Percentiles rank a stretch among this genome's conserved stretches.
These are phyloP conservation scores for Myxozyma neotropica DNA, from an alignment of 805 yeast species.

Conservation along the genomic window DNA sequence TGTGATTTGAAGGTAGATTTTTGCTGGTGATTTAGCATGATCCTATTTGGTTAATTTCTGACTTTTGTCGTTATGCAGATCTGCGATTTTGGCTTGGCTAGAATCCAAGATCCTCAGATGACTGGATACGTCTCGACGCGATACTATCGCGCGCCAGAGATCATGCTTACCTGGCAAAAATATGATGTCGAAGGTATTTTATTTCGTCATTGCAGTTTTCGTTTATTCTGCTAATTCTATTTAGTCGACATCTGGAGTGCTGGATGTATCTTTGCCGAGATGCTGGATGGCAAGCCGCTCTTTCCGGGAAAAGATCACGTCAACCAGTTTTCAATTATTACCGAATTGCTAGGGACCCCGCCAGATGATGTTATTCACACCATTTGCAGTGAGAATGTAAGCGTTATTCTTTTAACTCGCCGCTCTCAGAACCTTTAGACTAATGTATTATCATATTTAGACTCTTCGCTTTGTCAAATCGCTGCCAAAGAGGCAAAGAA, in stretches of 20 bases:
- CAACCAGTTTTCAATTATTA: constrained; percentile 94
- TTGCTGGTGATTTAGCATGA: too few species aligned
- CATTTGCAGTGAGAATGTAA: constrained; percentile 81
- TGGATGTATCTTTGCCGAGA: constrained; percentile 95
- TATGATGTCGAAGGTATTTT: constrained; percentile 71
- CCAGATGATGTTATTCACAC: constrained; percentile 95
- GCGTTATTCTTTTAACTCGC: neutral
- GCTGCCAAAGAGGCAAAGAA: constrained; percentile 89
- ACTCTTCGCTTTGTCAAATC: constrained; percentile 92
- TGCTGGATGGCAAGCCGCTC: constrained; percentile 95
- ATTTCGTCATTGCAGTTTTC: neutral
- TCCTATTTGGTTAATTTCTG: neutral
- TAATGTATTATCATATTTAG: neutral
- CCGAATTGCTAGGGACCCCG: constrained; percentile 94
- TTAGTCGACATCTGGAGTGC: constrained; percentile 95
- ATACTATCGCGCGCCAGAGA: constrained; percentile 96
- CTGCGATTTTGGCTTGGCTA: constrained; percentile 92
- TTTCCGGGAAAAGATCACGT: constrained; percentile 99
- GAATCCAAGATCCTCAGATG: constrained; percentile 99
- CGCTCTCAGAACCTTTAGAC: neutral
- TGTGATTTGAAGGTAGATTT: constrained; percentile 67
- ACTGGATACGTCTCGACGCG: constrained; percentile 96
- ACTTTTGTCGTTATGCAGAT: constrained; percentile 43
- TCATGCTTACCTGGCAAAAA: constrained; percentile 98
- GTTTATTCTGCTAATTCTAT: neutral